These are phyloP conservation scores for Echium plantagineum DNA, from an alignment of 257 asterid genomes.

Conservation along the genomic window DNA sequence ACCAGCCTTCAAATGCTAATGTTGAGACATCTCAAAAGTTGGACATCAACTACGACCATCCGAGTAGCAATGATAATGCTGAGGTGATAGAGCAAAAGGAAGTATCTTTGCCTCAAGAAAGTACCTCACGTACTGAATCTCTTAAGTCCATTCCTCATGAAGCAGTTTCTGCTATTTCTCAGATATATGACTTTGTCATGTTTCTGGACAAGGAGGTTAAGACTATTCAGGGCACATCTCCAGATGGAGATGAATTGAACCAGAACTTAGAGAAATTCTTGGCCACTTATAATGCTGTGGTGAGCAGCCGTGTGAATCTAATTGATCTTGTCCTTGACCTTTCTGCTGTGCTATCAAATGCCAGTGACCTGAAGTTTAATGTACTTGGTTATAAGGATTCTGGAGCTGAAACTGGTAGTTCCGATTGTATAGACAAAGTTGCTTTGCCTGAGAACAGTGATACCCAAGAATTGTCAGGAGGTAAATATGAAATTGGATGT, in stretches of 20 bases:
- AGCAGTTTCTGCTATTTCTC: constrained; percentile 35
- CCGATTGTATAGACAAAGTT: constrained; percentile 85
- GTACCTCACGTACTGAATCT: constrained; percentile 18
- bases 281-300: constrained; percentile 44
- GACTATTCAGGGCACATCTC: constrained; percentile 42
- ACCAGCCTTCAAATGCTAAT: constrained; percentile 21
- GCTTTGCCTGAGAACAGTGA: constrained; percentile 77
- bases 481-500: constrained; percentile 39
- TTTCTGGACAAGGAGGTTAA: constrained; percentile 64
- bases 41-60: constrained; percentile 17
- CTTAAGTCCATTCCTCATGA: constrained; percentile 30
- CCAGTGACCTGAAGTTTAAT: constrained; percentile 42
- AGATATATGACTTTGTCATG: constrained; percentile 49
- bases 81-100: constrained; percentile 23
- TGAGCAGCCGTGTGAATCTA: constrained; percentile 25
- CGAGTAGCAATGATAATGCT: constrained; percentile 17
- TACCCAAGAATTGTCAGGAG: constrained; percentile 24
- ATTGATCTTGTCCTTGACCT: constrained; percentile 54
- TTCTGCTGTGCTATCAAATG: constrained; percentile 51
- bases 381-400: constrained; percentile 58
- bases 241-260: constrained; percentile 8
- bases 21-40: constrained; percentile 21
- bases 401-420: constrained; percentile 53
- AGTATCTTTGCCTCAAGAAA: constrained; percentile 20
- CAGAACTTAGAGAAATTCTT: constrained; percentile 33